Conservation (phyloP, 805 yeast species). For the Groenewaldozyma salmanticensis region DNA sequence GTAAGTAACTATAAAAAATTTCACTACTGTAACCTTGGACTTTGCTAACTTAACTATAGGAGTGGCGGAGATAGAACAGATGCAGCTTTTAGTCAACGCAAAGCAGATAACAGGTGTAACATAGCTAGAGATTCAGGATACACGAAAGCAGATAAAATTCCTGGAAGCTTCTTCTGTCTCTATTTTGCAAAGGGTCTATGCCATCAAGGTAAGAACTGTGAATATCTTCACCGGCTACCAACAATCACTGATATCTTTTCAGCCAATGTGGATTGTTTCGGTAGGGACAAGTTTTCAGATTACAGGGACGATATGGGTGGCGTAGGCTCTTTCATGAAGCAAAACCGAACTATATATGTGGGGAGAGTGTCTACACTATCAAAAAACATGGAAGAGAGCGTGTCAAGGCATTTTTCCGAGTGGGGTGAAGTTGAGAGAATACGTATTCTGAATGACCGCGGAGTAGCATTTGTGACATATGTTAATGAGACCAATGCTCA, state of each 20-base stretch:
- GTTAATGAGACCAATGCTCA: slow-evolving; percentile 68
- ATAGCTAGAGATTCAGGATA: slow-evolving; percentile 60
- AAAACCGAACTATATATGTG: slow-evolving; percentile 69
- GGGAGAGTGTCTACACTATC: slow-evolving; percentile 42
- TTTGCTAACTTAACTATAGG: neutral
- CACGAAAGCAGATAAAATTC: slow-evolving; percentile 53
- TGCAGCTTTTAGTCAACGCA: slow-evolving; percentile 29
- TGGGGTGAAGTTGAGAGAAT: slow-evolving; percentile 70
- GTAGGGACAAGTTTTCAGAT: slow-evolving; percentile 73
- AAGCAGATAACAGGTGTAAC: slow-evolving; percentile 51
- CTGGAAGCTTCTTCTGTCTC: slow-evolving; percentile 52
- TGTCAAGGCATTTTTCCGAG: slow-evolving; percentile 48
- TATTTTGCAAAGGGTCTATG: slow-evolving; percentile 89
- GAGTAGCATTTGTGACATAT: slow-evolving; percentile 73
- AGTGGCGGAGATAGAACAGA: slow-evolving; percentile 56
- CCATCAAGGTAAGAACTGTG: slow-evolving; percentile 64
- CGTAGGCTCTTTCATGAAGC: slow-evolving; percentile 64
- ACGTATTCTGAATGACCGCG: slow-evolving; percentile 48
- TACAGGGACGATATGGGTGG: slow-evolving; percentile 94
- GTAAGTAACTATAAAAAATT: slow-evolving; percentile 25
- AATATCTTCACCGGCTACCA: slow-evolving; percentile 72
- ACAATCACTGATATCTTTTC: slow-evolving; percentile 44
- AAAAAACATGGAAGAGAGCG: slow-evolving; percentile 33
- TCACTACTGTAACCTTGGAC: neutral
- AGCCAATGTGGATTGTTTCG: slow-evolving; percentile 79